Base-by-base conservation (phyloP, 2,329 filamentous ascomycete genomes). In the Alternaria triticina region DNA sequence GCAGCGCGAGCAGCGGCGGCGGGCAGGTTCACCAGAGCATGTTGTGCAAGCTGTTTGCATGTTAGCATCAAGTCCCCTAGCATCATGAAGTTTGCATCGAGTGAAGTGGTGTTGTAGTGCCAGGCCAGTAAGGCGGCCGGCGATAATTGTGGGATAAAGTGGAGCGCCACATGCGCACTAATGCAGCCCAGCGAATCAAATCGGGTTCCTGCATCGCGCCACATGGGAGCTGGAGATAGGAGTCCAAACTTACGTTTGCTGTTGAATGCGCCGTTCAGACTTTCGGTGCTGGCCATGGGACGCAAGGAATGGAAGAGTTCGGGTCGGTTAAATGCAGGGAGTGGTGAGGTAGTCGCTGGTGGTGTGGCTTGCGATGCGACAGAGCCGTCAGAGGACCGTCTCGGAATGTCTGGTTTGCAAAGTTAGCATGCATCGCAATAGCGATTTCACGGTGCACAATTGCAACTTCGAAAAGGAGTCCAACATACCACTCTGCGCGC, bases 1-100 rank as follows among this genome's bases (percentile, higher is more conserved):
- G 80, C 85, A 87, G 66, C 82, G 83, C n/a, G 82, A 80, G 70
- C 85, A 87, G 54, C 74, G 77, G 46, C 71, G 64, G 59, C 68
- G 68, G 5, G 72, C 72, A 22, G 58, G 56, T 33, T 70, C 60
- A 64, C 70, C 62, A 10, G 73, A 65, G 61, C 73, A 74, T 52
- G 72, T 72, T 20, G 73, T 63, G 56, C 70, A 74, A 65, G 69
- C 71, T 77, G 40, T 57, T 57, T 27, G 33, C 10, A 23, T 6
- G 40, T 58, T 49, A 68, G 65, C 20, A 45, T 30, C 61, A 67
- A n/a, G 44, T 36, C 6, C 6, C 33, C 15, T 25, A 51, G 10
- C 49, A 27, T 20, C 47, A 50, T 57, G 17, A n/a, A 11, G 15
- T 17, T 50, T 25, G 25, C 2, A 20, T 7, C 10, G 12, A 2